phyloP scores from a whole-genome alignment of 1,284 basidiomycete species.

The Somion occarium region DNA sequence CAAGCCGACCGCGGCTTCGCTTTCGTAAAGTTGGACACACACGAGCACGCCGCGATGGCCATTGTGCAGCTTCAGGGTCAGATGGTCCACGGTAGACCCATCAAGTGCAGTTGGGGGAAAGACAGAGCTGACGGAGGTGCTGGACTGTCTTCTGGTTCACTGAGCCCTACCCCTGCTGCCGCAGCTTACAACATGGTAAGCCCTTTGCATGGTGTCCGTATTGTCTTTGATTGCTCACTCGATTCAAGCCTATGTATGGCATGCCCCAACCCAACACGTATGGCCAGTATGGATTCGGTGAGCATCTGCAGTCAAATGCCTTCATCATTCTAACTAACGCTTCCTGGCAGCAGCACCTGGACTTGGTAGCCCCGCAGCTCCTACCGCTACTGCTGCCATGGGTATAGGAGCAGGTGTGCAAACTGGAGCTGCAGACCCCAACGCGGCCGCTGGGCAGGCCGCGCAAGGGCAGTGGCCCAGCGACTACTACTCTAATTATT shows the following conservation, averaged over 20 bases:
- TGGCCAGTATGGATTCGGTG: constrained; percentile 72
- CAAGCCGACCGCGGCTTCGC: constrained; percentile 97
- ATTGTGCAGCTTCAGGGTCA: constrained; percentile 94
- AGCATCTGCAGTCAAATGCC: constrained; percentile 23
- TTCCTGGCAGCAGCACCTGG: constrained; percentile 53
- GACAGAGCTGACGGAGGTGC: constrained; percentile 75
- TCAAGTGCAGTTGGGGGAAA: constrained; percentile 99
- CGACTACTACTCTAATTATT: constrained; percentile 77
- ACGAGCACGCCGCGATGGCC: constrained; percentile 96
- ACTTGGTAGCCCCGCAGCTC: constrained; percentile 52
- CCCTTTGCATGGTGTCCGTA: constrained; percentile 2
- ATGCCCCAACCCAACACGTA: constrained; percentile 80
- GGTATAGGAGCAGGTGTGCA: constrained; percentile 52
- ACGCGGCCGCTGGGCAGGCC: constrained; percentile 44
- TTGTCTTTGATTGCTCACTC: constrained; percentile 9
- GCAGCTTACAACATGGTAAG: constrained; percentile 73
- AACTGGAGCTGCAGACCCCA: constrained; percentile 52
- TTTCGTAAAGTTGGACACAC: constrained; percentile 96
- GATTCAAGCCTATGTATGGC: constrained; percentile 74
- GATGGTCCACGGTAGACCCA: constrained; percentile 91
- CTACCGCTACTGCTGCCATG: constrained; percentile 38
- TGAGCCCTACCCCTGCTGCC: constrained; percentile 64
- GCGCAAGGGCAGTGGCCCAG: constrained; percentile 74
- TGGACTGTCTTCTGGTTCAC: constrained; percentile 43
- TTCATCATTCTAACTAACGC: constrained; percentile 27